Conservation (phyloP, 2,329 filamentous ascomycete species). For the Endocalyx cinctus region DNA sequence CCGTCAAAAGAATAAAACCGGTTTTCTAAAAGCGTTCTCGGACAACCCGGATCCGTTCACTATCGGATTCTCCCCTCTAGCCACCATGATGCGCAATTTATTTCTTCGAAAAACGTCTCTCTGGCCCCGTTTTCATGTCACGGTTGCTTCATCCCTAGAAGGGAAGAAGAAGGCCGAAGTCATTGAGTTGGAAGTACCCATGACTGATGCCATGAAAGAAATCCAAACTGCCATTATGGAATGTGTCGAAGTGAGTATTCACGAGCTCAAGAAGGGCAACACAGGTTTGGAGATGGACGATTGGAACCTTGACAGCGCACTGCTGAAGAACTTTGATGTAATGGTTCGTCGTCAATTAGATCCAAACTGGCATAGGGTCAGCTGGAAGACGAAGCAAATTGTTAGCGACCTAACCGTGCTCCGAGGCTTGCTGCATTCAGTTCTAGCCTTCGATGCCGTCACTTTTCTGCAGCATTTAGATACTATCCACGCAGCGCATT, state of each 20-base stretch:
- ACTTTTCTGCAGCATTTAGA: conserved; percentile 91
- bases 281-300: conserved; percentile 90
- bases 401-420: conserved; percentile 83
- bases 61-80: conserved; percentile 79
- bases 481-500: conserved; percentile 86
- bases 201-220: conserved; percentile 89
- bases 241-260: conserved; percentile 91
- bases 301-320: conserved; percentile 90
- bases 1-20: conserved; percentile 86
- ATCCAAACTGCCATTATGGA: conserved; percentile 95
- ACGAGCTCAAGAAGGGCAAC: conserved; percentile 89
- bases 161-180: conserved; percentile 92
- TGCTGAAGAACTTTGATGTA: conserved; percentile 88
- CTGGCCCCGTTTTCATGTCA: conserved; percentile 90
- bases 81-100: conserved; percentile 86
- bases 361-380: conserved; percentile 95
- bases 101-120: conserved; percentile 85
- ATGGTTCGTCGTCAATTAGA: conserved; percentile 86
- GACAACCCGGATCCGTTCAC: conserved; percentile 91
- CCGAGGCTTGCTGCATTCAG: conserved; percentile 72
- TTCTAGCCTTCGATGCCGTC: conserved; percentile 84
- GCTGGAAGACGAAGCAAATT: conserved; percentile 91
- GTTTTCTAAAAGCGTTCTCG: conserved; percentile 94
- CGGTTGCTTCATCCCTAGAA: conserved; percentile 84
- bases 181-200: conserved; percentile 91